Percentiles rank a stretch among this genome's conserved stretches.
Evolutionary conservation across 2,329 filamentous ascomycete species (phyloP).

Genomic region (Pezicula carpinea): DNA sequence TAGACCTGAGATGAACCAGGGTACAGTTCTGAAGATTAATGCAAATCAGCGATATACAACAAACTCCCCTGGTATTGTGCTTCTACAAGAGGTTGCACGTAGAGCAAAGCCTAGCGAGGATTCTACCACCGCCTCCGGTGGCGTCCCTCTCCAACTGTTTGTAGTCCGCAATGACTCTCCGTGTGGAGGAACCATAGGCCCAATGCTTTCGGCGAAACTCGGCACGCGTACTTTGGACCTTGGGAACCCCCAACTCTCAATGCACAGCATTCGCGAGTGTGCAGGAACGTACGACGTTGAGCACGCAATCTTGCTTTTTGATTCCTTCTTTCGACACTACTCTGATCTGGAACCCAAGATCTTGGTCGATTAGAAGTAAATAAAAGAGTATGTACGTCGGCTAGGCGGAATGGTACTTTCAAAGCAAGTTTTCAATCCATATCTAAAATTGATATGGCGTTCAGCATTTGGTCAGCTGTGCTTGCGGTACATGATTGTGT

Average conservation of each 20-base stretch:
- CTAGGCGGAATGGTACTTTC: no score
- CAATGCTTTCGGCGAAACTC: slow-evolving; percentile 86
- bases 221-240: slow-evolving; percentile 87
- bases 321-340: slow-evolving; percentile 81
- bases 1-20: slow-evolving; percentile 92
- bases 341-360: slow-evolving; percentile 80
- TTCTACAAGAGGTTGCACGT: slow-evolving; percentile 81
- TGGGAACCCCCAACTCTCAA: slow-evolving; percentile 89
- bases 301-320: slow-evolving; percentile 80
- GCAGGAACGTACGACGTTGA: slow-evolving; percentile 84
- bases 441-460: no score
- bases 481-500: no score
- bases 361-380: slow-evolving; percentile 61
- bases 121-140: slow-evolving; percentile 43
- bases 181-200: slow-evolving; percentile 94
- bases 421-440: no score
- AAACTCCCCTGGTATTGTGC: slow-evolving; percentile 89
- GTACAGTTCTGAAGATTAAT: slow-evolving; percentile 96
- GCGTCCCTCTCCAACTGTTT: slow-evolving; percentile 89
- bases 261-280: slow-evolving; percentile 96
- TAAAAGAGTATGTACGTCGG: not conserved
- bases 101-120: slow-evolving; percentile 46
- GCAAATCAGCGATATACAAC: slow-evolving; percentile 96
- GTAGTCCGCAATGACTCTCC: slow-evolving; percentile 93
- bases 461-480: no score